These are phyloP conservation scores for Talaromyces rugulosus DNA, from an alignment of 2,329 filamentous ascomycete species.

Conservation along the genomic window DNA sequence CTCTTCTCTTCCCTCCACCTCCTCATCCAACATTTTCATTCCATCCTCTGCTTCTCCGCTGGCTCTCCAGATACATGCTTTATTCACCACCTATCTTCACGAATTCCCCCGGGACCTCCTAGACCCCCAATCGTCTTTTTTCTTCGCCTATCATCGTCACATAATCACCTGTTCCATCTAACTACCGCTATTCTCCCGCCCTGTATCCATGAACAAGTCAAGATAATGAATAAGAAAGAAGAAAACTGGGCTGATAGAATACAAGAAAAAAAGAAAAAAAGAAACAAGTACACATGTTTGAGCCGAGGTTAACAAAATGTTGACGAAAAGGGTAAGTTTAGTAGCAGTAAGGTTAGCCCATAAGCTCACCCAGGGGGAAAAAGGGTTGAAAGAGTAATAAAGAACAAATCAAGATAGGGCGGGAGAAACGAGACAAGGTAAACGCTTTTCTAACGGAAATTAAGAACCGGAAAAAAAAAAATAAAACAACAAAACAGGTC, in stretches of 20 bases:
- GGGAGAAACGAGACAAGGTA: background rate
- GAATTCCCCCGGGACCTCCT: background rate
- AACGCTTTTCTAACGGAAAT: constrained; percentile 12
- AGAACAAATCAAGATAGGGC: background rate
- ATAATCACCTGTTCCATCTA: background rate
- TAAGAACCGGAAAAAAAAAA: constrained; percentile 17
- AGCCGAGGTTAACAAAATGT: background rate
- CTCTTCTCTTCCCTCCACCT: background rate
- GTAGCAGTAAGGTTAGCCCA: background rate
- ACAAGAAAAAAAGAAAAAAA: background rate
- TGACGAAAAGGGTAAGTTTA: background rate
- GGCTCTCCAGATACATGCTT: background rate
- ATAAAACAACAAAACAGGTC: constrained; percentile 2
- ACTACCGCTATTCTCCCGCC: background rate
- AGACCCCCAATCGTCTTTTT: background rate
- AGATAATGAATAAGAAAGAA: background rate
- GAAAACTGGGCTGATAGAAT: background rate
- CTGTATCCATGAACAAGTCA: background rate
- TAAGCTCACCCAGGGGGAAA: constrained; percentile 16
- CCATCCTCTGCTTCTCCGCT: background rate
- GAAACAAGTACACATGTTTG: background rate
- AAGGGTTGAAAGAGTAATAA: constrained; percentile 16
- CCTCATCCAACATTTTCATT: background rate
- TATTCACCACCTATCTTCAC: background rate
- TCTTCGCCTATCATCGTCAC: background rate